Conservation (phyloP, 306 rosid species). For the Vicia faba region DNA sequence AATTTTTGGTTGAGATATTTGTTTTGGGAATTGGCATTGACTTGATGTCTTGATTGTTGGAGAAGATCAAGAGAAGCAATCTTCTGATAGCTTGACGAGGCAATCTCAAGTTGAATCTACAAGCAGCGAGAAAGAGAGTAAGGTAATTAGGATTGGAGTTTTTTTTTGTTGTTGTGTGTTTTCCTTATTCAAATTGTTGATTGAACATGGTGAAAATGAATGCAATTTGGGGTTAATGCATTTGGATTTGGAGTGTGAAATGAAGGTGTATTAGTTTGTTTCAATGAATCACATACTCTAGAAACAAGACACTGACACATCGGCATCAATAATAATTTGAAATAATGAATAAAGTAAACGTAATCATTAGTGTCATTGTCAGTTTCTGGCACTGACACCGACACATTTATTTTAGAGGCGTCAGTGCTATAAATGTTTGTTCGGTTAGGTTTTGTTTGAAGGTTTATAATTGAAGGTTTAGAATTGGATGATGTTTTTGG, state of each 20-base stretch:
- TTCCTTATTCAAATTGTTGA: background rate
- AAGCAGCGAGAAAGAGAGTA: slow-evolving; percentile 46
- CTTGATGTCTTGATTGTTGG: slow-evolving; percentile 47
- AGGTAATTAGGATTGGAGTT: slow-evolving; percentile 39
- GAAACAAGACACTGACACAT: background rate
- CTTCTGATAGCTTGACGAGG: slow-evolving; percentile 39
- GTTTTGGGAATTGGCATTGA: slow-evolving; percentile 36
- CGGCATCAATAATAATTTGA: too few relatives aligned
- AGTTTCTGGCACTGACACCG: too few relatives aligned
- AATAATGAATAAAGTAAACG: too few relatives aligned
- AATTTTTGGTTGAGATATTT: background rate
- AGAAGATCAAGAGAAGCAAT: slow-evolving; percentile 66
- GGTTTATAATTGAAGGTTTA: too few relatives aligned
- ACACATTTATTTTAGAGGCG: too few relatives aligned
- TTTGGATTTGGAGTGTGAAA: background rate
- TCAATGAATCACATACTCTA: background rate
- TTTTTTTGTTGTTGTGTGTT: background rate
- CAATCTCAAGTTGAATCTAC: slow-evolving; percentile 43
- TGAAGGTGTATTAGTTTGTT: background rate
- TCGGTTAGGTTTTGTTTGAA: background rate
- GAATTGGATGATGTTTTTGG: background rate
- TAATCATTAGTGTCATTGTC: too few relatives aligned
- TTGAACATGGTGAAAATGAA: background rate
- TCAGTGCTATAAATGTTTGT: too few relatives aligned
- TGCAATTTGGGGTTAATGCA: background rate